Conservation (phyloP, 768 basidiomycete species). For the Tylopilus rubrobrunneus region DNA sequence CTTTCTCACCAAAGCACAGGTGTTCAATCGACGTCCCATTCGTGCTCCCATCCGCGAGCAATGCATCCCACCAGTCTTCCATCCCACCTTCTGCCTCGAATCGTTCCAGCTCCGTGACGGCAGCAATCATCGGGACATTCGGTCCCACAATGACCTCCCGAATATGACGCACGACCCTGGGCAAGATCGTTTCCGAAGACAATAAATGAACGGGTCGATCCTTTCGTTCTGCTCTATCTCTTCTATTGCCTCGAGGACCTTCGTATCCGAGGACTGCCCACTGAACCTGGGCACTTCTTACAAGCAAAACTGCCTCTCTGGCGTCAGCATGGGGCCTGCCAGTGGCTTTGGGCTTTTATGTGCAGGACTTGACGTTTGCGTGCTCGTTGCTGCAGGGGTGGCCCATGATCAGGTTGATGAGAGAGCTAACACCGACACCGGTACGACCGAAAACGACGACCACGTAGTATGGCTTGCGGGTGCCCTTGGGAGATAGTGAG, state of each 20-base stretch:
- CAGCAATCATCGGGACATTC: conserved; percentile 20
- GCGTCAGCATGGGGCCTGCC: neutral
- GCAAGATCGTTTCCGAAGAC: conserved; percentile 19
- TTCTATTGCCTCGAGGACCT: conserved; percentile 15
- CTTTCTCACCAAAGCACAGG: conserved; percentile 18
- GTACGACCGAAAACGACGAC: conserved; percentile 29
- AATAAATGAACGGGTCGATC: conserved; percentile 26
- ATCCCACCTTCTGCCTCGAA: conserved; percentile 16
- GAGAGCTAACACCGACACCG: conserved; percentile 27
- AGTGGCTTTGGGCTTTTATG: neutral
- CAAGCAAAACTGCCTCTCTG: conserved; percentile 6
- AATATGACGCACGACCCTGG: conserved; percentile 6
- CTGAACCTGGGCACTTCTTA: conserved; percentile 24
- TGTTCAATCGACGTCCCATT: conserved; percentile 32
- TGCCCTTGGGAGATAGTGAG: neutral
- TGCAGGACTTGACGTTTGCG: conserved; percentile 5
- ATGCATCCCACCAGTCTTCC: conserved; percentile 31
- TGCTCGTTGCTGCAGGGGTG: conserved; percentile 13
- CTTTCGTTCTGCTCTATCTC: conserved; percentile 11
- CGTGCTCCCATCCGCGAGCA: neutral
- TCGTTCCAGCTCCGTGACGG: conserved; percentile 26
- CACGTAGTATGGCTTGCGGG: conserved; percentile 13
- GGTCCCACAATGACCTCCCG: neutral
- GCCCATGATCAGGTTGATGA: conserved; percentile 26
- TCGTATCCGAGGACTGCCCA: conserved; percentile 2